Base-by-base conservation (phyloP, 306 rosid species). In the Betula pendula region DNA sequence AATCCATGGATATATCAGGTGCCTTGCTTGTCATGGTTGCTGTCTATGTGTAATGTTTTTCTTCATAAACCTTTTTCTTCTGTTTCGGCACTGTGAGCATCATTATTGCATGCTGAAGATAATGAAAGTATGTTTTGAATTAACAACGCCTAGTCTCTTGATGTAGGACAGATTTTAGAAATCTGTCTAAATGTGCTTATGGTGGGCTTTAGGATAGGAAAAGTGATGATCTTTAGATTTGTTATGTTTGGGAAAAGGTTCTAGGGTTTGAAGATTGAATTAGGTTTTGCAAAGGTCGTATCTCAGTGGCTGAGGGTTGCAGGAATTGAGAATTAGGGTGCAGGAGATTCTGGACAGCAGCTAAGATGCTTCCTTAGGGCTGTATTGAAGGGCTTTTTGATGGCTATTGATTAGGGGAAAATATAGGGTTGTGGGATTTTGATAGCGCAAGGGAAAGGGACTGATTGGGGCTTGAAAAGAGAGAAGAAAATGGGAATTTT, bases 1-100 rank as follows among this genome's bases (percentile, higher is more conserved):
- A 87, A 80, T 77, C 76, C 88, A 2, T 87, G 87, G 87, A 84
- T 84, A 71, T 75, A 85, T 82, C 90, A 87, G 88, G 90, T 87
- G 74, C 77, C 51, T 70, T 63, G 38, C 74, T 20, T 75, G 11
- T 53, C 68, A 58, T 77, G 53, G 38, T 51, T 78, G n/a, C 42
- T n/a, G 25, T 49, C 49, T 19, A 27, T 51, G 74, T 80, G 20
- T 78, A 78, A 65, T 65, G 63, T 74, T 66, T 77, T 67, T 35
- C 17, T n/a, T 52, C 56, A 78, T 19, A 78, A 66, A 62, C 68
- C 42, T 19, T 76, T 59, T 67, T 67, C 19, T 79, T 76, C 56
- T 73, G 17, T 75, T 38, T 74, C 47, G 47, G 55, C 60, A 35
- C 66, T 50, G 27, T 8, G 19, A 71, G 72, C 50, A 52, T 11